Percentiles rank a stretch among this genome's conserved stretches.
phyloP scores from a whole-genome alignment of 1,284 basidiomycete genomes.

The Microbotryum saponariae region DNA sequence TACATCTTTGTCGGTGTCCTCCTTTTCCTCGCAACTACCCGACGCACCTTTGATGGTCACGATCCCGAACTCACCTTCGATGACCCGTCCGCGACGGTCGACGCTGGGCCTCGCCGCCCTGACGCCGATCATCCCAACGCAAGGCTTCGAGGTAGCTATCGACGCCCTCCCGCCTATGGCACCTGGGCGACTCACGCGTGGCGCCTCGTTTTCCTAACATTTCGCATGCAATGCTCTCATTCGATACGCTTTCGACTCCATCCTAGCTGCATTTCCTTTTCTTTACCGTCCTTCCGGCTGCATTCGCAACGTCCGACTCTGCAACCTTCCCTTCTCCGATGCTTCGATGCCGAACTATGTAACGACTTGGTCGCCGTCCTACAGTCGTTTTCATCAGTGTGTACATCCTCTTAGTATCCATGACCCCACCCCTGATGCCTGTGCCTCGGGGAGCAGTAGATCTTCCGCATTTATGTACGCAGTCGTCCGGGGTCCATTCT shows the following conservation, averaged over 20 bases:
- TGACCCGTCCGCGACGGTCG: constrained; percentile 1
- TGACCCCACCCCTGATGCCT: neutral
- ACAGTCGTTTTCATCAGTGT: no score
- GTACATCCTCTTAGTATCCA: no score
- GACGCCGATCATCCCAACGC: neutral
- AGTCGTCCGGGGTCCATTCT: neutral
- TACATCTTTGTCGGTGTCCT: neutral
- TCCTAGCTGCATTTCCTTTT: neutral
- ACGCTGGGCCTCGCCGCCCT: neutral
- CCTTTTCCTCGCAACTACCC: neutral
- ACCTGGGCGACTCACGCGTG: neutral
- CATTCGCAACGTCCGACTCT: neutral
- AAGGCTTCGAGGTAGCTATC: neutral
- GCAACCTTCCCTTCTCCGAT: neutral
- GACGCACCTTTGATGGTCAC: neutral
- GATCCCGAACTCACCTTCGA: neutral
- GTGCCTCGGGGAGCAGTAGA: neutral
- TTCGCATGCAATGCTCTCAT: no score
- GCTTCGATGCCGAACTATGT: no score
- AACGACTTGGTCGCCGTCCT: no score
- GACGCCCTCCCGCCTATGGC: neutral
- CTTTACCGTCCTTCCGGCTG: neutral
- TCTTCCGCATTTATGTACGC: neutral
- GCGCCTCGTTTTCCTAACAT: neutral
- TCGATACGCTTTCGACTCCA: neutral